Conservation (phyloP, 345 rosid genomes). For the Salix caprea region DNA sequence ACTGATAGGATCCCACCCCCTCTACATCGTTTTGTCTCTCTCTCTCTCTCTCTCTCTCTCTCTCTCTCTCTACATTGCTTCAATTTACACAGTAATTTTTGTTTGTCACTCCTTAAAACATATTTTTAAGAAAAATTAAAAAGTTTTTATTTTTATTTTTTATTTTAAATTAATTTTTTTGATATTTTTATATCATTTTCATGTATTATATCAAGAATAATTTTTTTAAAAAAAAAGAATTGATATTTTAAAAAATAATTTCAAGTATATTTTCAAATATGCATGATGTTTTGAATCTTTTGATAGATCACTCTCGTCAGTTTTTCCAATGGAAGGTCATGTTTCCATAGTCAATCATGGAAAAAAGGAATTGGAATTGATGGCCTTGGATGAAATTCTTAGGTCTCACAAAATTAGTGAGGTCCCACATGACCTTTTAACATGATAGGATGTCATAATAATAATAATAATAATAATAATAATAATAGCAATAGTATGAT, state of each 20-base stretch:
- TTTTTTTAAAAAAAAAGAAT: too few relatives aligned
- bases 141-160: too few relatives aligned
- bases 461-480: too few relatives aligned
- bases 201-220: too few relatives aligned
- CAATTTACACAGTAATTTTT: too few relatives aligned
- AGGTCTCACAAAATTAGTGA: background rate
- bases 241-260: too few relatives aligned
- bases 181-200: too few relatives aligned
- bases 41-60: background rate
- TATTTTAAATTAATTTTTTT: too few relatives aligned
- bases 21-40: background rate
- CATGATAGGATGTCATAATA: background rate
- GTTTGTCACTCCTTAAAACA: too few relatives aligned
- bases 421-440: background rate
- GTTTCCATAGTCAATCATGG: background rate
- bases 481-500: background rate
- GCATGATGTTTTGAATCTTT: background rate
- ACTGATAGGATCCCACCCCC: background rate
- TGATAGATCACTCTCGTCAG: conserved; percentile 4
- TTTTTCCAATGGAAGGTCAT: background rate
- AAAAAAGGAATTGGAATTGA: background rate
- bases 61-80: background rate
- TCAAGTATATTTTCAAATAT: too few relatives aligned
- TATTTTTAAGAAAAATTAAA: too few relatives aligned
- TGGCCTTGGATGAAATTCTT: background rate